phyloP scores from a whole-genome alignment of 2,329 filamentous ascomycete species.

The Phoma herbarum region DNA sequence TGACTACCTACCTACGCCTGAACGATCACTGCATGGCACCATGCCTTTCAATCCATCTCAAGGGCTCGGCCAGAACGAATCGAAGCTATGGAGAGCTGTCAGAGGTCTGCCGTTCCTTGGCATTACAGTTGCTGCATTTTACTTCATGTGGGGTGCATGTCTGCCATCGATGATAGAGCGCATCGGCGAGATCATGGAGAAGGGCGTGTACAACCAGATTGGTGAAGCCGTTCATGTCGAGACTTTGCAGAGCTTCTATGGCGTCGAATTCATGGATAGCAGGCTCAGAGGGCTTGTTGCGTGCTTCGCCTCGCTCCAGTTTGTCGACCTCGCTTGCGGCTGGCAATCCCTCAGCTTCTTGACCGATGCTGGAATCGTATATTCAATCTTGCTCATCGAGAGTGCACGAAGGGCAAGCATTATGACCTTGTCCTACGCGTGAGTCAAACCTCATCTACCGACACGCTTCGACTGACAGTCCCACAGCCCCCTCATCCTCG shows the following conservation, averaged over 20 bases:
- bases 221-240: constrained; percentile 18
- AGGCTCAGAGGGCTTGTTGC: constrained; percentile 18
- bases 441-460: background rate
- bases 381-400: constrained; percentile 26
- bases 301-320: constrained; percentile 26
- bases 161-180: constrained; percentile 3
- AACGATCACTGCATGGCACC: constrained; percentile 21
- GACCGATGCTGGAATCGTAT: constrained; percentile 21
- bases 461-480: background rate
- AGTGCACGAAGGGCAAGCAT: constrained; percentile 22
- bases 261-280: constrained; percentile 22
- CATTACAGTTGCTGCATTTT: constrained; percentile 16
- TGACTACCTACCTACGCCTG: constrained; percentile 21
- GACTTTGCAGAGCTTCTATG: constrained; percentile 19
- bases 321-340: constrained; percentile 19
- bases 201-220: constrained; percentile 18
- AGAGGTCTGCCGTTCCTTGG: constrained; percentile 20
- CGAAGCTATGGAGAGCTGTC: constrained; percentile 22
- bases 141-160: constrained; percentile 20
- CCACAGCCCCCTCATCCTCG: constrained; percentile 21
- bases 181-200: constrained; percentile 13
- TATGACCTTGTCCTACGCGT: constrained; percentile 20
- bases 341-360: constrained; percentile 28
- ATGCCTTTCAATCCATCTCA: constrained; percentile 30
- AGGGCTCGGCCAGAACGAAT: constrained; percentile 21